Evolutionary conservation across 768 basidiomycete genomes (phyloP).

Genomic region (Ramaria rubella): DNA sequence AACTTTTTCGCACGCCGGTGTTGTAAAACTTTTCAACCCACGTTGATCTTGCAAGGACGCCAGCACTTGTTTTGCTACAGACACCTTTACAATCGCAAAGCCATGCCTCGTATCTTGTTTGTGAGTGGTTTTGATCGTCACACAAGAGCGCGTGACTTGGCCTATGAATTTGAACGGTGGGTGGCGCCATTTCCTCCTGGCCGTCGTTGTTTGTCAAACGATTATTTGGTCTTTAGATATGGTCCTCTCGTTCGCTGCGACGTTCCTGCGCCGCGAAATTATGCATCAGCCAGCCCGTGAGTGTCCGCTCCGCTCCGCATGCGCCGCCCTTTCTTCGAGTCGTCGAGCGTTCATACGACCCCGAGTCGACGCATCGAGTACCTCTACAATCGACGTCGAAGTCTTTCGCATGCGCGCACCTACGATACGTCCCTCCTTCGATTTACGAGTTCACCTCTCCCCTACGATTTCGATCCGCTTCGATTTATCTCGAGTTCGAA

Average conservation of each 20-base stretch:
- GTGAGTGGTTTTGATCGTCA: slow-evolving; percentile 79
- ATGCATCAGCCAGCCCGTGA: slow-evolving; percentile 76
- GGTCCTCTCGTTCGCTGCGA: slow-evolving; percentile 85
- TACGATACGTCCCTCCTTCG: slow-evolving; percentile 1
- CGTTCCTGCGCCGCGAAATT: slow-evolving; percentile 80
- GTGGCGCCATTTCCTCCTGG: slow-evolving; percentile 13
- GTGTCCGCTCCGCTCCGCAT: slow-evolving; percentile 32
- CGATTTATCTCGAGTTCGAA: slow-evolving; percentile 2
- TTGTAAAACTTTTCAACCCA: neutral
- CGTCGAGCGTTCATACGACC: slow-evolving; percentile 21
- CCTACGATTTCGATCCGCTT: slow-evolving; percentile 32
- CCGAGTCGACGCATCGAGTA: slow-evolving; percentile 21
- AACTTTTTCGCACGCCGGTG: neutral
- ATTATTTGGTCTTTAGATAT: slow-evolving; percentile 40
- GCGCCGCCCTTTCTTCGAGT: neutral
- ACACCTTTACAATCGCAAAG: neutral
- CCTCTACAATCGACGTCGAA: slow-evolving; percentile 14
- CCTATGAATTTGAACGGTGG: slow-evolving; percentile 82
- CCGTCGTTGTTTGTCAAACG: slow-evolving; percentile 9
- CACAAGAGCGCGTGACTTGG: slow-evolving; percentile 79
- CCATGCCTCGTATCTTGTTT: slow-evolving; percentile 67
- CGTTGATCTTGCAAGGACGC: neutral
- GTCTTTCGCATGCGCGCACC: slow-evolving; percentile 14
- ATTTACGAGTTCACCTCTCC: slow-evolving; percentile 21
- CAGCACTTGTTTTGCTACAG: neutral